Conservation (phyloP, 495 filamentous ascomycete genomes). For the Evernia prunastri region DNA sequence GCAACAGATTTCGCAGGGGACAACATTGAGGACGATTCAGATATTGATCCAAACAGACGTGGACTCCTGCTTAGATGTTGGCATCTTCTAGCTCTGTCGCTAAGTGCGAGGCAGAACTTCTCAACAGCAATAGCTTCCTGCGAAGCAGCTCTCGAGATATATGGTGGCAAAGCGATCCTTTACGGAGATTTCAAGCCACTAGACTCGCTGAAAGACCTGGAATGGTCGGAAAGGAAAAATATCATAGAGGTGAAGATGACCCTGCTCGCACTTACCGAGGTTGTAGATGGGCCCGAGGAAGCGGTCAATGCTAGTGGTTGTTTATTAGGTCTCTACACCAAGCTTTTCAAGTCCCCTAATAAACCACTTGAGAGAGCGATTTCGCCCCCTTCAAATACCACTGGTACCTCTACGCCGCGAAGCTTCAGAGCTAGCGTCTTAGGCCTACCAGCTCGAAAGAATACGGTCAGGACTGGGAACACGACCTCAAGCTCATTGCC, state of each 20-base stretch:
- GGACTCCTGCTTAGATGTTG: conserved; percentile 44
- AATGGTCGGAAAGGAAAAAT: conserved; percentile 67
- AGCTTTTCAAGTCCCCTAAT: conserved; percentile 61
- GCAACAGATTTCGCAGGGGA: conserved; percentile 8
- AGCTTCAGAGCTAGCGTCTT: conserved; percentile 72
- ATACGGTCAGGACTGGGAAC: conserved; percentile 10
- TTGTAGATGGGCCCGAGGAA: conserved; percentile 69
- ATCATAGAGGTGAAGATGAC: conserved; percentile 93
- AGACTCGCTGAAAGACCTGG: conserved; percentile 53
- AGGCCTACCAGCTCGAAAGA: conserved; percentile 39
- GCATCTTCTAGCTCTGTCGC: conserved; percentile 79
- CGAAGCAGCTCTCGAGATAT: conserved; percentile 85
- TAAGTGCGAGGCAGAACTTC: conserved; percentile 83
- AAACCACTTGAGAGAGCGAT: conserved; percentile 28
- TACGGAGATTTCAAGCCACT: conserved; percentile 17
- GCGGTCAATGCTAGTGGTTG: conserved; percentile 81
- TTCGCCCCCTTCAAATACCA: conserved; percentile 56
- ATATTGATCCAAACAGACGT: conserved; percentile 1
- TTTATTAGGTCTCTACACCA: conserved; percentile 70
- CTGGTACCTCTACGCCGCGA: conserved; percentile 65
- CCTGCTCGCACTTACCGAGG: conserved; percentile 75
- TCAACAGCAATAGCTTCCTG: conserved; percentile 70
- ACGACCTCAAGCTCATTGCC: conserved; percentile 11
- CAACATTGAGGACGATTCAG: neutral
- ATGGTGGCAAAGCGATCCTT: conserved; percentile 39